Base-by-base conservation (phyloP, 2,329 filamentous ascomycete species). In the Colletotrichum melonis region DNA sequence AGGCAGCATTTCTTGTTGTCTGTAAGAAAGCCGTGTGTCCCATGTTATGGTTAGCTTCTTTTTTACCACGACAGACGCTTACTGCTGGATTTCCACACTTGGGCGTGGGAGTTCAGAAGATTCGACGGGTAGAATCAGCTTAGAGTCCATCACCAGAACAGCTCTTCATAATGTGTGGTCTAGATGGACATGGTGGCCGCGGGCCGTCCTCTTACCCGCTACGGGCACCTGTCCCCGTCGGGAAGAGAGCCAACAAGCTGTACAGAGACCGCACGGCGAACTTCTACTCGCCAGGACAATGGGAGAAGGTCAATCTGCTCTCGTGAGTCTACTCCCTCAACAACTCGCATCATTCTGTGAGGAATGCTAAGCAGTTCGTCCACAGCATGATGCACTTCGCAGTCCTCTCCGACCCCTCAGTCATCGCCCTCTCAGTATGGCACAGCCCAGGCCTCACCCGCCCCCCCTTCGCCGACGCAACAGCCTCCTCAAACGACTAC, bases 231-330 rank as follows among this genome's bases (percentile, higher is more conserved):
- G 55, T 30, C 4, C 72, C 69, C 19, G 68, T 72, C 1, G 68
- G 72, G 24, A 74, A 74, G 55, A 74, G 65, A 35, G 65, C 64
- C 3, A 74, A 72, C 19, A 64, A 63, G 24, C 64, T 74, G 6
- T 74, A 77, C 72, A 74, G 74, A 46, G 76, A 77, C 32, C 74
- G 74, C 5, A 66, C 73, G 5, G 72, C 69, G 9, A 76, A 76
- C n/a, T 77, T 76, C 26, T 76, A 76, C 54, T 75, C 76, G 5
- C 75, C 63, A 32, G 75, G 75, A 52, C 75, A 76, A 76, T 76
- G 75, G 75, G 74, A 76, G n/a, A 76, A 76, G 24, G 75, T 75
- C 22, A 76, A 76, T 30, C 22, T 76, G 14, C 57, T 76, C 7
- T 65, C 75, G 73, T 76, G 64, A 49, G 76, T 30, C 28, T 4